Evolutionary conservation across 352 stramenopile species (phyloP), one percentile per base, ranked within the genome.

Genomic region (Pythium monospermum): DNA sequence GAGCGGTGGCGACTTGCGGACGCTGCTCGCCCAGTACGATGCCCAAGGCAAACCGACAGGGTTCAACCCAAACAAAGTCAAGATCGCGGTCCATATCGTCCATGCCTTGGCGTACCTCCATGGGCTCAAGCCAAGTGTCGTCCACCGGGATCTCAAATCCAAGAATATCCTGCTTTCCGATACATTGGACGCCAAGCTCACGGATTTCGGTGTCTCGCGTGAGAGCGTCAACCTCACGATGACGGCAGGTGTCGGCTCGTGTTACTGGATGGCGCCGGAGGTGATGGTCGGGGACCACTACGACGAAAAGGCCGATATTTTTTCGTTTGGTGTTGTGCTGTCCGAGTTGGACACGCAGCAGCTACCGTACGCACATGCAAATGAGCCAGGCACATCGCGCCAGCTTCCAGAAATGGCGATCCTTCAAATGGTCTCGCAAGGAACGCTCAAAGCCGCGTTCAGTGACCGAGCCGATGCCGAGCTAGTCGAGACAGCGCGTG

Each of bases 141-240:
- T 86, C 22, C 71, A 82, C 22, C 69, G 72, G 37, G 69, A 86
- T 33, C 56, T 86, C 39, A 86, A 84, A 49, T 84, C 75, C 1
- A 73, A 69, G 53, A 86, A 84, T 48, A 67, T 86, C 23, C 49
- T 86, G 8, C 43, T 86, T 15, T 51, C 60, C 6, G 32, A 38
- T 0, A 30, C 63, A 2, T 57, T 56, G 30, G 39, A 69, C 13
- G 67, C 75, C 21, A 86, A 86, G 30, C 33, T 86, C 56, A 73
- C 70, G 8, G 71, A 82, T 53, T 86, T 86, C 58, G 75, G 75
- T 22, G 61, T 78, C 2, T 71, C 69, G 4, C 57, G 72, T 6
- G 63, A 66, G 32, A 62, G 56, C 35, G 52, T 48, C 35, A 65
- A 78, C 36, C 15, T 45, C 2, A 85, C 69, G 0, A 80, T 83